Evolutionary conservation across 73 alveolate species (phyloP).

Genomic region (Urostyla sp.): DNA sequence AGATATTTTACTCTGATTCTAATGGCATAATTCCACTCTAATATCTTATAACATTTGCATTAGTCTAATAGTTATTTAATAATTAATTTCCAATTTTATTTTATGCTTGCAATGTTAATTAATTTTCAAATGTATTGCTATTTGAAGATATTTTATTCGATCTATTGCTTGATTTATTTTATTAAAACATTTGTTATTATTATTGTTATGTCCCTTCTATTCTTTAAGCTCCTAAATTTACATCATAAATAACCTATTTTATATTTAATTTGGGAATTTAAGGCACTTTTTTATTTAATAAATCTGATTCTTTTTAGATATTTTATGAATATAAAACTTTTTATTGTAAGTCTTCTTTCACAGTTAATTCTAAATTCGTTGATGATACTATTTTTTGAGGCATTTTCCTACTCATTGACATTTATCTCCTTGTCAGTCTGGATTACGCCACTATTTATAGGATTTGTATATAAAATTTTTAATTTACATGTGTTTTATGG

Average conservation of each 20-base stretch:
- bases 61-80: slow-evolving; percentile 5
- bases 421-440: slow-evolving; percentile 55
- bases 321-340: neutral
- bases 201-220: slow-evolving; percentile 38
- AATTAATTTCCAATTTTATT: neutral
- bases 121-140: slow-evolving; percentile 48
- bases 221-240: neutral
- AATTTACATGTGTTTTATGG: slow-evolving; percentile 42
- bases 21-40: slow-evolving; percentile 29
- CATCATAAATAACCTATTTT: slow-evolving; percentile 38
- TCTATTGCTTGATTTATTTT: slow-evolving; percentile 45
- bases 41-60: slow-evolving; percentile 39
- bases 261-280: slow-evolving; percentile 48
- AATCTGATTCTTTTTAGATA: neutral
- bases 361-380: slow-evolving; percentile 11
- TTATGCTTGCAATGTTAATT: neutral
- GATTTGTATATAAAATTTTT: neutral
- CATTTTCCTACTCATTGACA: slow-evolving; percentile 49
- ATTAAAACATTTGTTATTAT: too few species aligned
- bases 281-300: slow-evolving; percentile 41
- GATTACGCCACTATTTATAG: slow-evolving; percentile 49
- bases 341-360: neutral
- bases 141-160: slow-evolving; percentile 23
- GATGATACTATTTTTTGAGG: slow-evolving; percentile 10
- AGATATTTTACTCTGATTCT: slow-evolving; percentile 49